Base-by-base conservation (phyloP, 2,329 filamentous ascomycete species). In the Aspergillus thermomutatus region DNA sequence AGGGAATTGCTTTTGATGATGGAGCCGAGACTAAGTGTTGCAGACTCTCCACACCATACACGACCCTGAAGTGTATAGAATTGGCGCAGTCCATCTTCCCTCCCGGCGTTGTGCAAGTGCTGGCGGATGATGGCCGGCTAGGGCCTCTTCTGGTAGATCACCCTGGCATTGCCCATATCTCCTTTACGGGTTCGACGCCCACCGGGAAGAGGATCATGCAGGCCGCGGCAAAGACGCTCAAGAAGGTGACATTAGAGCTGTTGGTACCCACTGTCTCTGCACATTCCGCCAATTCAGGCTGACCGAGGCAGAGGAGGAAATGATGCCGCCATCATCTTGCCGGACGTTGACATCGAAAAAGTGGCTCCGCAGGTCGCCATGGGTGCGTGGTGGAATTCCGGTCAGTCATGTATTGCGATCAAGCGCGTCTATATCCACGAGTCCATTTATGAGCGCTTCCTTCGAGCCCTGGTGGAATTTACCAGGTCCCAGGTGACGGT, bases 401-500 rank as follows among this genome's bases (percentile, higher is more conserved):
- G 81, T 17, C 80, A 83, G 66, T 73, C 82, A 28, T 83, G 82
- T 62, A 72, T 83, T 0, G 77, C 76, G 7, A 77, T 73, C 45
- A 86, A 86, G 72, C 75, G 84, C 3, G 69, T 87, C 26, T 86
- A 83, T 64, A 79, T 87, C 3, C 83, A 86, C 63, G 79, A 83
- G 59, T 72, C 69, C 4, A 79, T 86, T 41, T 85, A 83, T 64
- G 78, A 81, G 23, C 65, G 75, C 14, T 85, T 87, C 69, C 68
- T 80, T 1, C 66, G 72, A 0, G 75, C 69, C 0, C 56, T 80
- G 55, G 72, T 78, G 3, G 72, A 76, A 54, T 73, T 77, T 21
- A 76, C 77, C 27, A 75, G 77, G 48, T 52, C 53, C 3, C 10
- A 31, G 3, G 53, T 75, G 27, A 69, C 69, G 47, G 63, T 74